Base-by-base conservation (phyloP, 2,329 filamentous ascomycete genomes). In the Clathrospora elynae region DNA sequence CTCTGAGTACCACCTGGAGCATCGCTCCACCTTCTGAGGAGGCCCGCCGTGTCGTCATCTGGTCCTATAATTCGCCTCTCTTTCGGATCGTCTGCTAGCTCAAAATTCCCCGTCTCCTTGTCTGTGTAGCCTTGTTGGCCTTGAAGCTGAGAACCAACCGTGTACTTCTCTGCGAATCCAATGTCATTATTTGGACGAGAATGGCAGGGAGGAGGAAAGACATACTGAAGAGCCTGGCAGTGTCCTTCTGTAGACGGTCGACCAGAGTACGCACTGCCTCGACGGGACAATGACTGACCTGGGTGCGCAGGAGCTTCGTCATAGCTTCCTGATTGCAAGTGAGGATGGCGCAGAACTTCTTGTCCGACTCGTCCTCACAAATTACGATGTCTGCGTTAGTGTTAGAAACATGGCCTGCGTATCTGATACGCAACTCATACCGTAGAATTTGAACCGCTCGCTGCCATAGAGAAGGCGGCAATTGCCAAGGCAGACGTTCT, bases 271-370 rank as follows among this genome's bases (percentile, higher is more conserved):
- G 49, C 2, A 49, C 46, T 1, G 59, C 59, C 48, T 87, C 83
- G 18, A 97, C 85, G 0, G 86, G 90, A 19, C 91, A 81, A 3
- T 78, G 78, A 56, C 82, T 80, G 41, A 96, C 86, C 67, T 93
- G 85, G 24, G 78, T 73, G 37, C 85, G 83, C 46, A 99, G 78
- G 12, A 78, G 76, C 51, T 90, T 88, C 1, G 91, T 91, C 0
- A 86, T 86, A 57, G 82, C 80, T 11, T 86, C 78, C 45, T 87
- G 83, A 71, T 96, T 97, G 26, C 86, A 91, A 54, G 96, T 83
- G 65, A 97, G 96, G 87, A 96, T 95, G 59, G 96, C 86, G 23
- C 90, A 90, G 57, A 89, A 95, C 0, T 89, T 96, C 0, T 34
- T 44, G 2, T 44, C 42, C 1, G 37, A 25, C 18, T 53, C 40